Evolutionary conservation across 2,329 filamentous ascomycete species (phyloP).

Genomic region (Pseudocercospora fuligena): DNA sequence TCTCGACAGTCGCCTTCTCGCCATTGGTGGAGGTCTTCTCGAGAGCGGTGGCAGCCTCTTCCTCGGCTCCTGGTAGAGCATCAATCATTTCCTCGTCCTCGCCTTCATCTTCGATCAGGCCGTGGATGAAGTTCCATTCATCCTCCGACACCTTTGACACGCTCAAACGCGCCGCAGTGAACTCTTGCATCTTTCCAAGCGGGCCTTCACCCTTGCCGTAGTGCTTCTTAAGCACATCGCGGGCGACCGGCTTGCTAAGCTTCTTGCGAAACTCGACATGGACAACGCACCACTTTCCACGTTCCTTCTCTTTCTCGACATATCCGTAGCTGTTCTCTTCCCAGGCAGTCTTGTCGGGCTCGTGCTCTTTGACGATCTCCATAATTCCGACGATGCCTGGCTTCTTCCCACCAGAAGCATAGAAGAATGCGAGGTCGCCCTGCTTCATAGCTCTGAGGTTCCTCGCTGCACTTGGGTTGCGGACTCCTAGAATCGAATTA

Average conservation of each 20-base stretch:
- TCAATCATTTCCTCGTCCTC: slow-evolving; percentile 22
- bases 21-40: slow-evolving; percentile 7
- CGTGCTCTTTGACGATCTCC: slow-evolving; percentile 83
- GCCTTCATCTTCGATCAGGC: slow-evolving; percentile 35
- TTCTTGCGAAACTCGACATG: slow-evolving; percentile 87
- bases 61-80: slow-evolving; percentile 12
- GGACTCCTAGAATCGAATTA: slow-evolving; percentile 46
- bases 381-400: slow-evolving; percentile 73
- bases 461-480: slow-evolving; percentile 70
- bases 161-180: slow-evolving; percentile 81
- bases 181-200: slow-evolving; percentile 71
- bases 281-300: slow-evolving; percentile 85
- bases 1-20: slow-evolving; percentile 25
- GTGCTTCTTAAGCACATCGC: slow-evolving; percentile 72
- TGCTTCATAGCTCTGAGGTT: slow-evolving; percentile 90
- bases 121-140: slow-evolving; percentile 68
- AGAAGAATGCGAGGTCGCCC: slow-evolving; percentile 94
- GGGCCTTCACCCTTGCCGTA: slow-evolving; percentile 56
- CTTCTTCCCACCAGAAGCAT: slow-evolving; percentile 90
- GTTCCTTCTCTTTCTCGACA: slow-evolving; percentile 73
- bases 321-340: slow-evolving; percentile 78
- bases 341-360: slow-evolving; percentile 75
- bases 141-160: slow-evolving; percentile 69
- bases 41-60: slow-evolving; percentile 1
- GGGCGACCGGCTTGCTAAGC: slow-evolving; percentile 69